A percentile compares a stretch with the other conserved stretches of the same genome.
Conservation (phyloP, 1,284 basidiomycete genomes). For the Pascua sp. region DNA sequence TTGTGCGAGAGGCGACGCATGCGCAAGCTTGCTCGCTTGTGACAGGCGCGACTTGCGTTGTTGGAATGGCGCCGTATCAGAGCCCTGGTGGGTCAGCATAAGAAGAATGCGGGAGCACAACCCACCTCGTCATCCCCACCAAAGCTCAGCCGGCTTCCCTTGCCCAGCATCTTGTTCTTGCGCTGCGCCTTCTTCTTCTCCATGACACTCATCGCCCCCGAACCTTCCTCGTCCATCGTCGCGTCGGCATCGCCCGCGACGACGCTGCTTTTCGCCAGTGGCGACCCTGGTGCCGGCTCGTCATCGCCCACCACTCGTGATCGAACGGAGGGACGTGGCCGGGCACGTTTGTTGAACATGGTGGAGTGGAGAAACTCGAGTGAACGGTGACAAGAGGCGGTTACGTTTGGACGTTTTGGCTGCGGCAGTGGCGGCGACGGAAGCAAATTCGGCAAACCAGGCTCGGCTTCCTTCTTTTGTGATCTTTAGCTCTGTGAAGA, state of each 20-base stretch:
- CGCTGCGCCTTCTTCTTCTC: slow-evolving; percentile 43
- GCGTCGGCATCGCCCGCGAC: slow-evolving; percentile 20
- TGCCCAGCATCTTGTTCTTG: slow-evolving; percentile 24
- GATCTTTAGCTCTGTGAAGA: too few relatives aligned
- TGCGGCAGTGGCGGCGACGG: slow-evolving; percentile 6
- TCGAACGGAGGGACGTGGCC: slow-evolving; percentile 37
- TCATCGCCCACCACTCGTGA: slow-evolving; percentile 32
- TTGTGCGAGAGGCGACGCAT: slow-evolving; percentile 13
- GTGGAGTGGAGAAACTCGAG: slow-evolving; percentile 1
- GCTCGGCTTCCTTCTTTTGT: too few relatives aligned
- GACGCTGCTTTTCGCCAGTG: slow-evolving; percentile 26
- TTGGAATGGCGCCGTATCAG: slow-evolving; percentile 37
- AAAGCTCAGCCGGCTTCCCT: slow-evolving; percentile 63
- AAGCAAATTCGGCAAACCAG: slow-evolving; percentile 2
- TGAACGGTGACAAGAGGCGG: not conserved
- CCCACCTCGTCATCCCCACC: slow-evolving; percentile 63
- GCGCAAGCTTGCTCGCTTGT: slow-evolving; percentile 36
- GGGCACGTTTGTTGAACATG: slow-evolving; percentile 48
- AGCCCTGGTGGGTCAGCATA: slow-evolving; percentile 10
- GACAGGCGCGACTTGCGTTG: slow-evolving; percentile 48
- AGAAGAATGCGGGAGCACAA: not conserved
- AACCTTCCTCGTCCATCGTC: slow-evolving; percentile 15
- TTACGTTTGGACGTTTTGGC: not conserved
- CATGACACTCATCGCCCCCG: slow-evolving; percentile 34
- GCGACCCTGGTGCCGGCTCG: slow-evolving; percentile 25